These are phyloP conservation scores for Cystofilobasidium ferigula DNA, from an alignment of 768 basidiomycete genomes.

Conservation along the genomic window DNA sequence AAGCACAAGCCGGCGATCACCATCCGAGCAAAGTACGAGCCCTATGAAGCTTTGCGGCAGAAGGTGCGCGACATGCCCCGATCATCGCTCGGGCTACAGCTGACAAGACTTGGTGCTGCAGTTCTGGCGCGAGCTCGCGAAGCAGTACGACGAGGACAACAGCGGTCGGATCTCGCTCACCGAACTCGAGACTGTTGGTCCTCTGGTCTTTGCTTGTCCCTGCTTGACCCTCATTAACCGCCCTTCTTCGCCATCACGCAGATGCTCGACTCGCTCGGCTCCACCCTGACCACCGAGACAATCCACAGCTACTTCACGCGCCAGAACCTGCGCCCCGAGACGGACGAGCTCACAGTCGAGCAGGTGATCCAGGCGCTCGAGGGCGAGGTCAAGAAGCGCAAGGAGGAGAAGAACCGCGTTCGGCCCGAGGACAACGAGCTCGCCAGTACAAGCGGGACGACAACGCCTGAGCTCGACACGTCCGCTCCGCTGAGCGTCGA, in stretches of 20 bases:
- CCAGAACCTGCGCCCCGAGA: slow-evolving; percentile 51
- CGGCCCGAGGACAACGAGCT: slow-evolving; percentile 43
- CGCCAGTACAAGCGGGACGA: background rate
- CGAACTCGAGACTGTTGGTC: slow-evolving; percentile 42
- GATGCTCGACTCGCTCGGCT: slow-evolving; percentile 94
- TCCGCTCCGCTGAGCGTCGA: slow-evolving; percentile 7
- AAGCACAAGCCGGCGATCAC: slow-evolving; percentile 59
- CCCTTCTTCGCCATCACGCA: slow-evolving; percentile 40
- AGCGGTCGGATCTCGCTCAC: slow-evolving; percentile 60
- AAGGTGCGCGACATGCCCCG: slow-evolving; percentile 15
- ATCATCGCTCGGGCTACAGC: too few species aligned
- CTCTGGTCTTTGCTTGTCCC: background rate
- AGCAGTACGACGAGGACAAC: slow-evolving; percentile 83
- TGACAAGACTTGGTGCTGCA: too few species aligned
- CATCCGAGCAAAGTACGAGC: slow-evolving; percentile 69
- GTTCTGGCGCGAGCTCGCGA: slow-evolving; percentile 81
- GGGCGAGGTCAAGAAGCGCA: slow-evolving; percentile 61
- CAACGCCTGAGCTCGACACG: slow-evolving; percentile 1
- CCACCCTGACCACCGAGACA: slow-evolving; percentile 70
- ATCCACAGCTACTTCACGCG: slow-evolving; percentile 70
- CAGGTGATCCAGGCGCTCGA: slow-evolving; percentile 80
- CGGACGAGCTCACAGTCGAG: slow-evolving; percentile 64
- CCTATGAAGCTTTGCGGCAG: slow-evolving; percentile 52
- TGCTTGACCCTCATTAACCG: background rate
- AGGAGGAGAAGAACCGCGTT: slow-evolving; percentile 58